phyloP scores from a whole-genome alignment of 2,329 filamentous ascomycete genomes.

The Colletotrichum ledebouriae region DNA sequence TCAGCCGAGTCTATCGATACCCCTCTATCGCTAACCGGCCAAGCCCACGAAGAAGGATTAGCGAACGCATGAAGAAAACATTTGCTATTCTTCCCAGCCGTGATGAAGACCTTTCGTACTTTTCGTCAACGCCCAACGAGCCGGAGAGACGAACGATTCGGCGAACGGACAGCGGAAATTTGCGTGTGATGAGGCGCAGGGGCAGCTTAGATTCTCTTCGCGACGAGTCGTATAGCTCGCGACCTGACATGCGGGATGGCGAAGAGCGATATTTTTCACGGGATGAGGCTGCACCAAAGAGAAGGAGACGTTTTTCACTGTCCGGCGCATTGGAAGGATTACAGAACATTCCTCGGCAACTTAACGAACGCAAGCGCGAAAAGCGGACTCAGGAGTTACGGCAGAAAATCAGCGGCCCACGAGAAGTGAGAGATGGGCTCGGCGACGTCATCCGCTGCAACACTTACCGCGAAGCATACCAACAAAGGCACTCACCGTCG shows the following conservation, averaged over 20 bases:
- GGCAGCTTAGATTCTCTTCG: slow-evolving; percentile 62
- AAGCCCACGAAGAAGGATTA: slow-evolving; percentile 62
- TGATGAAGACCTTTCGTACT: slow-evolving; percentile 52
- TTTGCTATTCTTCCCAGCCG: slow-evolving; percentile 72
- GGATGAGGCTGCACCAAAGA: slow-evolving; percentile 41
- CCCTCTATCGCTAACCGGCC: slow-evolving; percentile 65
- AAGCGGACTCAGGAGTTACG: slow-evolving; percentile 71
- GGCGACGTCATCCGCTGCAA: slow-evolving; percentile 67
- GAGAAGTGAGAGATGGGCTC: slow-evolving; percentile 70
- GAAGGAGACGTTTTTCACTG: slow-evolving; percentile 54
- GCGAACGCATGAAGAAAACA: slow-evolving; percentile 67
- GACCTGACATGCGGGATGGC: slow-evolving; percentile 51
- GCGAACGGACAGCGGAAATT: slow-evolving; percentile 70
- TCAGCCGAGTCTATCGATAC: slow-evolving; percentile 60
- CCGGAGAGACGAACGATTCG: slow-evolving; percentile 70
- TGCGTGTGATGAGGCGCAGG: slow-evolving; percentile 69
- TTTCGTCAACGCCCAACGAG: slow-evolving; percentile 46
- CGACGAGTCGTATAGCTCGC: slow-evolving; percentile 44
- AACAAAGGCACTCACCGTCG: slow-evolving; percentile 20
- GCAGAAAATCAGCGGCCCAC: slow-evolving; percentile 71
- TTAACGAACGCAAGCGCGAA: slow-evolving; percentile 71
- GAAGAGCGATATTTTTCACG: slow-evolving; percentile 47
- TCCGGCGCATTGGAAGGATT: slow-evolving; percentile 65
- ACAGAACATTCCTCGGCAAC: slow-evolving; percentile 65
- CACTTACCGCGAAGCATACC: slow-evolving; percentile 52